Evolutionary conservation across 2,329 filamentous ascomycete genomes (phyloP).

Genomic region (Ascochyta koolunga): DNA sequence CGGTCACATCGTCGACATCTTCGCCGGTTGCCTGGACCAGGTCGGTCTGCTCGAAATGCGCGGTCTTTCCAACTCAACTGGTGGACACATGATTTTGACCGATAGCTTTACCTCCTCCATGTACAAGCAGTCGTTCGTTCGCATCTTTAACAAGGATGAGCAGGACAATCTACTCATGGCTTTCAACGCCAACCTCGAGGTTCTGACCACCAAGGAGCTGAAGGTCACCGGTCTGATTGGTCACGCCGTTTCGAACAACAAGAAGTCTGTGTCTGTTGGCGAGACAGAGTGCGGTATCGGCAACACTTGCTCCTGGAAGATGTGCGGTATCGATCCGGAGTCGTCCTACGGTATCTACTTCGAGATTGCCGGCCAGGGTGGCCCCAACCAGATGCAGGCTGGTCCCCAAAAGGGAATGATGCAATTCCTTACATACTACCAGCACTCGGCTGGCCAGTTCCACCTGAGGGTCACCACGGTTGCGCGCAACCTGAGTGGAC

Average conservation of each 20-base stretch:
- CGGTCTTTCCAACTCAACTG: conserved; percentile 91
- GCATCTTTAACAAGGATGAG: conserved; percentile 95
- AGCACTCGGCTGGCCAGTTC: conserved; percentile 95
- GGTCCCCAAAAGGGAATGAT: conserved; percentile 92
- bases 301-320: conserved; percentile 99
- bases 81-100: conserved; percentile 96
- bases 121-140: conserved; percentile 98
- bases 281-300: conserved; percentile 98
- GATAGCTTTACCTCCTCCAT: conserved; percentile 99
- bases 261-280: conserved; percentile 95
- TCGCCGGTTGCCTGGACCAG: conserved; percentile 95
- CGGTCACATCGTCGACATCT: conserved; percentile 96
- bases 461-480: conserved; percentile 96
- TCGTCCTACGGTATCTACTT: conserved; percentile 97
- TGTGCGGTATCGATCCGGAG: conserved; percentile 95
- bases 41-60: conserved; percentile 99
- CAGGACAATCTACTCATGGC: conserved; percentile 97
- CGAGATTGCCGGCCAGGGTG: conserved; percentile 93
- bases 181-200: conserved; percentile 95
- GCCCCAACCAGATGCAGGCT: conserved; percentile 82
- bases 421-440: conserved; percentile 98
- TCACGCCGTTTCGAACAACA: conserved; percentile 95
- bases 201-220: conserved; percentile 95
- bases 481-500: conserved; percentile 87
- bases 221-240: conserved; percentile 98